phyloP scores from a whole-genome alignment of 2,329 filamentous ascomycete genomes.

The Diaporthe capsici region DNA sequence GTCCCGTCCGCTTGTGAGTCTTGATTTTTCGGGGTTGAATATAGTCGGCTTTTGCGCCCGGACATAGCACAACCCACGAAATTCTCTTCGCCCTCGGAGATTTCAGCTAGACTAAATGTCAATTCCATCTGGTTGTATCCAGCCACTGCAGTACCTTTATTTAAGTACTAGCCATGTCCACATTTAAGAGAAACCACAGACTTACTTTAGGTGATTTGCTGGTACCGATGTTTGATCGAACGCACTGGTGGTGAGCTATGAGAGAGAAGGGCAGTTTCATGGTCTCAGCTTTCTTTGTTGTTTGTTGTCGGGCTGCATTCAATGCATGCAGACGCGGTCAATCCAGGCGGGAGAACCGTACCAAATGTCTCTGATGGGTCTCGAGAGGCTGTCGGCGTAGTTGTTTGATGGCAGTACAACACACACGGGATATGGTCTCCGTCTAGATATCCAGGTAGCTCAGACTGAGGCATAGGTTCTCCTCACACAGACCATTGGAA shows the following conservation, averaged over 20 bases:
- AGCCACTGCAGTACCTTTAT: background rate
- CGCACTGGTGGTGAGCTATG: background rate
- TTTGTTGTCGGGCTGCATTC: background rate
- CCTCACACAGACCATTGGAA: background rate
- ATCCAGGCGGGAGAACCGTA: background rate
- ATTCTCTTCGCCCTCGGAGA: background rate
- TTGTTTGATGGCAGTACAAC: background rate
- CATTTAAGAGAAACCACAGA: background rate
- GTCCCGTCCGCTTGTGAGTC: background rate
- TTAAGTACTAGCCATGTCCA: too few species aligned
- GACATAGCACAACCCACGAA: background rate
- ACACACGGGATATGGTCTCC: background rate
- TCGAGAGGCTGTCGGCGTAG: background rate
- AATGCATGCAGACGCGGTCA: background rate
- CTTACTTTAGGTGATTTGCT: background rate
- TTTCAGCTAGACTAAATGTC: background rate
- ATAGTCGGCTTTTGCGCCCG: background rate
- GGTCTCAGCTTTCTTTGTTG: background rate
- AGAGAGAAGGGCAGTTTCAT: background rate
- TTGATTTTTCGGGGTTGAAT: background rate
- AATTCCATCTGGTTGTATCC: background rate
- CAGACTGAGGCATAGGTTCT: background rate
- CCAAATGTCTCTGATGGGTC: background rate
- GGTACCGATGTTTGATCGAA: background rate
- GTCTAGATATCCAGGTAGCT: background rate